phyloP scores from a whole-genome alignment of 306 rosid species.

The Nissolia schottii region DNA sequence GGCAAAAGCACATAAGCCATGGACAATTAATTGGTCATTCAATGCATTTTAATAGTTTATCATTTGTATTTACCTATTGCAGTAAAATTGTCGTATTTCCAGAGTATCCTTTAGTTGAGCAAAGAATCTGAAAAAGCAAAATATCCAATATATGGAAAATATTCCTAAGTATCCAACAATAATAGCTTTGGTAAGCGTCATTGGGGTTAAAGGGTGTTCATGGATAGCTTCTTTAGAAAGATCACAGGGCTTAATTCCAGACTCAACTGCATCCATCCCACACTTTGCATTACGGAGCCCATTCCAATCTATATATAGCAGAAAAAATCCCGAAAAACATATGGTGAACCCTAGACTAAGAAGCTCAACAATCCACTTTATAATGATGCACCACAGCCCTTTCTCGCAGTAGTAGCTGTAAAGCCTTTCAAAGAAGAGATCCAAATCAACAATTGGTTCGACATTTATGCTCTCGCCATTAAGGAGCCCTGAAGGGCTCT shows the following conservation, averaged over 20 bases:
- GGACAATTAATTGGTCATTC: neutral
- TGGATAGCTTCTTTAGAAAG: constrained; percentile 82
- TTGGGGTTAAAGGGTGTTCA: constrained; percentile 75
- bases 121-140: constrained; percentile 90
- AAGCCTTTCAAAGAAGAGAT: constrained; percentile 89
- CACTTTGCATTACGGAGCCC: constrained; percentile 92
- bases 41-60: neutral
- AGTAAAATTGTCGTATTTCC: constrained; percentile 75
- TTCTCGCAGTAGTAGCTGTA: constrained; percentile 85
- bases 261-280: constrained; percentile 95
- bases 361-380: constrained; percentile 93
- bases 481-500: constrained; percentile 87
- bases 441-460: constrained; percentile 86
- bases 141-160: constrained; percentile 81
- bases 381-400: constrained; percentile 90
- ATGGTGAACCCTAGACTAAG: constrained; percentile 80
- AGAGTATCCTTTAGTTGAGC: constrained; percentile 71
- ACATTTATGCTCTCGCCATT: constrained; percentile 66
- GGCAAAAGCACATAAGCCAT: neutral
- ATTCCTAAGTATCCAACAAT: constrained; percentile 86
- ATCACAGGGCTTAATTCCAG: constrained; percentile 91
- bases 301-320: constrained; percentile 84
- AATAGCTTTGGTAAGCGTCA: constrained; percentile 65
- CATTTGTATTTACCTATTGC: constrained; percentile 48
- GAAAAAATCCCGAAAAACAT: constrained; percentile 84